A percentile compares a stretch with the other conserved stretches of the same genome.
Conservation (phyloP, 75 land plant species). For the Cupressus sempervirens region DNA sequence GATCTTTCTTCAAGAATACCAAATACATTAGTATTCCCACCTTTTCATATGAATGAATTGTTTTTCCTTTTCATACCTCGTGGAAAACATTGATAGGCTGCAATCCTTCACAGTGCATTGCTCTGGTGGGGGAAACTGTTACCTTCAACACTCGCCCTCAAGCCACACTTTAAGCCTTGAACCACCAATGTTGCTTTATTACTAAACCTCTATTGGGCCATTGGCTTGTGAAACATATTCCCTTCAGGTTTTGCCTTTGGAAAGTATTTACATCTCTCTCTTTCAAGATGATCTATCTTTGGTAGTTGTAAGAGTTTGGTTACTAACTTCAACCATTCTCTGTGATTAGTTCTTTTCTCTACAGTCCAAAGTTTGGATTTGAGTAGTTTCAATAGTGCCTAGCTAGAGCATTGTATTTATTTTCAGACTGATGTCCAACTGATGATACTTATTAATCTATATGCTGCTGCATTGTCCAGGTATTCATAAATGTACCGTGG, state of each 20-base stretch:
- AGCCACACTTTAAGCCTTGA: background rate
- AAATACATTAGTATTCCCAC: background rate
- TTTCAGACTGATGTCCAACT: background rate
- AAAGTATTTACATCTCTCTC: background rate
- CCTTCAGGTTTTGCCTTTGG: background rate
- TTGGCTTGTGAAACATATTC: background rate
- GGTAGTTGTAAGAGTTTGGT: background rate
- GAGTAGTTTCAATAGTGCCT: background rate
- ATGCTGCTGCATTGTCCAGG: slow-evolving; percentile 28
- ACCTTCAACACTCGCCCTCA: background rate
- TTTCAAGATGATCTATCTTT: background rate
- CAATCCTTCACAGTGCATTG: background rate
- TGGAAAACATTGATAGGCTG: background rate
- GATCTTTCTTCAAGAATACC: background rate
- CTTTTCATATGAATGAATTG: background rate
- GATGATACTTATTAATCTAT: background rate
- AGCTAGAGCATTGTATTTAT: background rate
- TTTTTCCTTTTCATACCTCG: background rate
- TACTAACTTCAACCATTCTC: background rate
- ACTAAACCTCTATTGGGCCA: background rate
- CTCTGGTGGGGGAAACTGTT: background rate
- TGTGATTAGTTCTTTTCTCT: background rate
- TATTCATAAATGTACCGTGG: slow-evolving; percentile 93
- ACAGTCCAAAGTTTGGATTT: background rate
- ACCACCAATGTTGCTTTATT: background rate